Conservation (phyloP, 306 rosid species). For the Malus asiatica region DNA sequence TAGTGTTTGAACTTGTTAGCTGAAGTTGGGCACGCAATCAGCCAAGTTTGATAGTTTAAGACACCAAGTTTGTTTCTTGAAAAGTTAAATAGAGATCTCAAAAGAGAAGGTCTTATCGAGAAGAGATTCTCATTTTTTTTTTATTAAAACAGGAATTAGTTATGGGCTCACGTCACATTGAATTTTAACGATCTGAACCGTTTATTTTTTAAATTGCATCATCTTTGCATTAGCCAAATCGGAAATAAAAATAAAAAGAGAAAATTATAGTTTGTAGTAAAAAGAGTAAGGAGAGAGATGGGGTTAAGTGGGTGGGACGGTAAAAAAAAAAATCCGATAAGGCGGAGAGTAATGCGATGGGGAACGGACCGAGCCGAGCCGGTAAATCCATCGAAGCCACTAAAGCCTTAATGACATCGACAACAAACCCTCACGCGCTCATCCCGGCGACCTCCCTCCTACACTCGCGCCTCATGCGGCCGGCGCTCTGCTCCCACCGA, state of each 20-base stretch:
- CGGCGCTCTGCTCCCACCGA: constrained; percentile 47
- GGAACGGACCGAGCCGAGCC: constrained; percentile 46
- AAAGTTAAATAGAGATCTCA: no score
- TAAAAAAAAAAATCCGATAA: background rate
- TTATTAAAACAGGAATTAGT: no score
- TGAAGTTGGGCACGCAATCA: background rate
- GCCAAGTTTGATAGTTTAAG: no score
- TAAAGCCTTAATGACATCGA: constrained; percentile 20
- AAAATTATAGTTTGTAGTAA: background rate
- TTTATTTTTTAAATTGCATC: no score
- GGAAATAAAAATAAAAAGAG: background rate
- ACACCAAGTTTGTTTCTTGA: no score
- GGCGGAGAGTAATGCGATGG: background rate
- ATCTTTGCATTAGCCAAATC: no score
- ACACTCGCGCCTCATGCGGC: constrained; percentile 60
- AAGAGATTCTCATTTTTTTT: no score
- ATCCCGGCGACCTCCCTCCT: constrained; percentile 45
- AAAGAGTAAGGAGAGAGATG: background rate
- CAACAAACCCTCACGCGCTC: constrained; percentile 32
- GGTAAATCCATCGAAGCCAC: constrained; percentile 47
- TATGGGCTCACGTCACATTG: no score
- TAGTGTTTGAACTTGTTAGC: background rate
- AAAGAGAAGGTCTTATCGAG: no score
- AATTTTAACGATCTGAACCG: no score
- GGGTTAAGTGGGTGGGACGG: background rate